Evolutionary conservation across 257 asterid genomes (phyloP).

Genomic region (Cordia subcordata): DNA sequence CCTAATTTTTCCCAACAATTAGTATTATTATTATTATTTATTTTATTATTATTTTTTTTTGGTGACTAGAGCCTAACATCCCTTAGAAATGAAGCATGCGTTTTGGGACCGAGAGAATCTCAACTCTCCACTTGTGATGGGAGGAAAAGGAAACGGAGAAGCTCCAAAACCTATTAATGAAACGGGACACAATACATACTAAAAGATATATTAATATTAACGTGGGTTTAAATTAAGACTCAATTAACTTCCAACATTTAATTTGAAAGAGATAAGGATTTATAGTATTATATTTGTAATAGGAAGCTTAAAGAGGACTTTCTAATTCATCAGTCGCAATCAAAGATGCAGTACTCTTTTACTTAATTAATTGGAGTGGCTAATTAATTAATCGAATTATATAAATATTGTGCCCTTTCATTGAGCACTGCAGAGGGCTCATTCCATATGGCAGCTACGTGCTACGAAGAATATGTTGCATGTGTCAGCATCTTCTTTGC

Average conservation of each 20-base stretch:
- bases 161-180: slow-evolving; percentile 10
- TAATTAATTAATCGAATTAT: not conserved
- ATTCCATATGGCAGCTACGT: not conserved
- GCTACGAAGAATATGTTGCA: not conserved
- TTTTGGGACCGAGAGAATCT: slow-evolving; percentile 27
- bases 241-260: not conserved
- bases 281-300: too few species aligned
- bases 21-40: slow-evolving; percentile 12
- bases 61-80: slow-evolving; percentile 5
- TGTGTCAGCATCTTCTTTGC: too few species aligned
- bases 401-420: not conserved
- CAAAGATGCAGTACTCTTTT: not conserved
- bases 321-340: not conserved
- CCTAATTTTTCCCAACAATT: too few species aligned
- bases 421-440: not conserved
- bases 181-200: not conserved
- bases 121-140: slow-evolving; percentile 18
- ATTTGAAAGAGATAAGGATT: too few species aligned
- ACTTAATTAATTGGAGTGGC: not conserved
- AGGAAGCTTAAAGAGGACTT: too few species aligned
- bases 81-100: slow-evolving; percentile 18
- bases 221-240: not conserved
- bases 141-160: slow-evolving; percentile 4
- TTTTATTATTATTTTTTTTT: slow-evolving; percentile 3
- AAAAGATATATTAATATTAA: not conserved